Evolutionary conservation across 257 asterid genomes (phyloP).

Genomic region (Nicotiana attenuata): DNA sequence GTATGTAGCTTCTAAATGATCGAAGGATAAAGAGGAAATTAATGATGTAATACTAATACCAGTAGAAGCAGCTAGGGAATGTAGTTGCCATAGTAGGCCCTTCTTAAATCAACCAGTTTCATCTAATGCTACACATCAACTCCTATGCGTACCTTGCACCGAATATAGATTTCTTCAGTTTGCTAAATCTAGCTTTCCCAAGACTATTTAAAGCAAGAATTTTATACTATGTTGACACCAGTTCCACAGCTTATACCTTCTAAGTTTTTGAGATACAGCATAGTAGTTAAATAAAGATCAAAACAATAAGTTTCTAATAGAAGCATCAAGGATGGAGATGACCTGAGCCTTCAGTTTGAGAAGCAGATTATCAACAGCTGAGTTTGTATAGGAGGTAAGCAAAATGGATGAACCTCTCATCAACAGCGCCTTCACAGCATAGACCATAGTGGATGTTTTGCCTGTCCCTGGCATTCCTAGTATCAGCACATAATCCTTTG

Average conservation of each 20-base stretch:
- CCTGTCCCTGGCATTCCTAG: slow-evolving; percentile 99
- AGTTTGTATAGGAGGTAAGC: slow-evolving; percentile 97
- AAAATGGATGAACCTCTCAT: slow-evolving; percentile 94
- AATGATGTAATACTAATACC: not conserved
- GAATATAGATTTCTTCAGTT: not conserved
- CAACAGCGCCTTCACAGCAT: slow-evolving; percentile 93
- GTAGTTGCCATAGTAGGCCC: not conserved
- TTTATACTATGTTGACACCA: not conserved
- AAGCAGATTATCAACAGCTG: slow-evolving; percentile 92
- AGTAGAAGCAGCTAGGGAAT: not conserved
- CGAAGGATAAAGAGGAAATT: slow-evolving; percentile 3
- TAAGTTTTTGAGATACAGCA: not conserved
- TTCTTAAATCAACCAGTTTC: not conserved
- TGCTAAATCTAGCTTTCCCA: not conserved
- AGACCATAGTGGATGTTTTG: slow-evolving; percentile 96
- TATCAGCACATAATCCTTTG: slow-evolving; percentile 86
- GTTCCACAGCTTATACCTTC: not conserved
- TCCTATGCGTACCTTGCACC: not conserved
- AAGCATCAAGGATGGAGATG: too few species aligned
- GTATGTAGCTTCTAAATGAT: not conserved
- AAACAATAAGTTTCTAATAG: too few species aligned
- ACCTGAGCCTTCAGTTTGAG: slow-evolving; percentile 70
- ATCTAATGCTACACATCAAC: not conserved
- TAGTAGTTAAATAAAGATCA: too few species aligned
- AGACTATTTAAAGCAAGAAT: not conserved